Conservation (phyloP, 805 yeast species). For the Sugiyamaella floridensis region DNA sequence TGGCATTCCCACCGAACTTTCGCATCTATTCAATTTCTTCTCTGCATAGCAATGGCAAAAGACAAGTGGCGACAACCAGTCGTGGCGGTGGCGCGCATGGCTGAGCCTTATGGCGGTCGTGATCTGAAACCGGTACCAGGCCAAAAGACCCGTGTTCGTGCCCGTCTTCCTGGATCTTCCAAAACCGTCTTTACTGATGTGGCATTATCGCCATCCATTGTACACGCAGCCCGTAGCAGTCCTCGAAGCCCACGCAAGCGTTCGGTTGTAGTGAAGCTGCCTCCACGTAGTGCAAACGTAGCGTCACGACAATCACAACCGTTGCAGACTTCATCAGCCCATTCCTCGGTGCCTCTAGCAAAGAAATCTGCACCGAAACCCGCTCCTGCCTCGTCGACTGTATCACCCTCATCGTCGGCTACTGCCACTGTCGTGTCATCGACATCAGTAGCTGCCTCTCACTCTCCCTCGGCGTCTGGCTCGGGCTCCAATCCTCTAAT, state of each 20-base stretch:
- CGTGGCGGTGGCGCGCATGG: neutral
- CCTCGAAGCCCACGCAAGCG: neutral
- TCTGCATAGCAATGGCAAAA: neutral
- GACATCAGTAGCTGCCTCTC: neutral
- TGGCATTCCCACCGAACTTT: neutral
- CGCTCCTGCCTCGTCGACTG: neutral
- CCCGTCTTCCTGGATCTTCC: neutral
- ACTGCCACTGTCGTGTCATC: neutral
- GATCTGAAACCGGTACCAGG: neutral
- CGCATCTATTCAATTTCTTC: neutral
- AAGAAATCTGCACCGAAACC: neutral
- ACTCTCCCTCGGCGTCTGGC: neutral
- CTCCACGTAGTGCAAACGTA: neutral
- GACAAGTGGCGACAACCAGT: neutral
- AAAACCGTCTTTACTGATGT: neutral
- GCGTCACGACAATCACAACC: neutral
- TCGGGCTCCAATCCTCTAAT: neutral
- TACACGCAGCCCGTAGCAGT: too few species aligned
- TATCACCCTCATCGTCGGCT: neutral
- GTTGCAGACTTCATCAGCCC: too few species aligned
- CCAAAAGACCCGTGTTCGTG: neutral
- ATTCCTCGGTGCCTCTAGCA: too few species aligned
- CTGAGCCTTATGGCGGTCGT: neutral
- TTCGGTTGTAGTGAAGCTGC: neutral
- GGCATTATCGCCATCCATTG: neutral